These are phyloP conservation scores for Pythium apleroticum DNA, from an alignment of 352 stramenopile species.

Conservation along the genomic window DNA sequence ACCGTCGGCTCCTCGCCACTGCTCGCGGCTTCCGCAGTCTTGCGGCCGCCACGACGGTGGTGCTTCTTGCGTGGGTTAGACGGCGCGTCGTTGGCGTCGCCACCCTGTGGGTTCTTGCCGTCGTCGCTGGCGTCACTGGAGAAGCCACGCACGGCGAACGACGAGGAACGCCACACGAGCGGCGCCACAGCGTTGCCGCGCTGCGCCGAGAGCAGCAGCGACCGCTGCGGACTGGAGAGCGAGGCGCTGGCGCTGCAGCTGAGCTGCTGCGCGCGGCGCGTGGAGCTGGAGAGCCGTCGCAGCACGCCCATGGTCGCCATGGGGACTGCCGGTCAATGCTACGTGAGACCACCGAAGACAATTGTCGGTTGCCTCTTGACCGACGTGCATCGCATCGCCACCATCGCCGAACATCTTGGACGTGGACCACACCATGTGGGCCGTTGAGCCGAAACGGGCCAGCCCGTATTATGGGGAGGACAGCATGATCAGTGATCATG, in stretches of 20 bases:
- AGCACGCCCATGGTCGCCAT: conserved; percentile 29
- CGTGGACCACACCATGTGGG: conserved; percentile 20
- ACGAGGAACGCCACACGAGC: conserved; percentile 20
- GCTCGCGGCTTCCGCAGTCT: conserved; percentile 7
- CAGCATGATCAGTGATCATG: no score
- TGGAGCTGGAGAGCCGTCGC: conserved; percentile 25
- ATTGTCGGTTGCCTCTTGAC: conserved; percentile 1
- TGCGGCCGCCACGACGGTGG: conserved; percentile 19
- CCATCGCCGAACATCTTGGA: conserved; percentile 17
- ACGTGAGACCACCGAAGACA: neutral
- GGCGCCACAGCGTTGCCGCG: neutral
- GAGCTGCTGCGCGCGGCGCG: conserved; percentile 22
- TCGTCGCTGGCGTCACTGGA: conserved; percentile 22
- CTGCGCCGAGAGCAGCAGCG: neutral
- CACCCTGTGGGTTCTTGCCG: conserved; percentile 28
- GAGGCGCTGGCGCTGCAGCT: neutral
- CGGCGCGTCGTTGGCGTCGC: conserved; percentile 1
- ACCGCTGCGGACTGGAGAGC: conserved; percentile 1
- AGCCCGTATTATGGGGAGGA: neutral
- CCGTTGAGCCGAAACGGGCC: neutral
- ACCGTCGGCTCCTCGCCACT: conserved; percentile 30
- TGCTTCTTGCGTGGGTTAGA: conserved; percentile 22
- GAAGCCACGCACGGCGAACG: conserved; percentile 23
- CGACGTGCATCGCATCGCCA: neutral
- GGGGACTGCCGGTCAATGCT: conserved; percentile 13